Evolutionary conservation across 179 eudicot genomes (phyloP).

Genomic region (Beta lomatogona): DNA sequence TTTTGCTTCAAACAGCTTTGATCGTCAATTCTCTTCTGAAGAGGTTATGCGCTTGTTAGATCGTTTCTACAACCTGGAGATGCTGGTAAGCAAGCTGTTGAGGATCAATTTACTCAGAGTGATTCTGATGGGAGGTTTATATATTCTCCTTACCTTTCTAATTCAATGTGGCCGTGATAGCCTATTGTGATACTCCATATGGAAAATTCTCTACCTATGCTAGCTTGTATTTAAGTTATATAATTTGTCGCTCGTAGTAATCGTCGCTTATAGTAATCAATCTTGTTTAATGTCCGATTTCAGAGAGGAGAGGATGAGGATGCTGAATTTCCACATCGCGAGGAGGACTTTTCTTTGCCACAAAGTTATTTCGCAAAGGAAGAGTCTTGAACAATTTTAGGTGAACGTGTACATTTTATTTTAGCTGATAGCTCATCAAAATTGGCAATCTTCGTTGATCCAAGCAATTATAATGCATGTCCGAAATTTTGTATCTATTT

Average conservation of each 20-base stretch:
- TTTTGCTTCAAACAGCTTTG: conserved; percentile 57
- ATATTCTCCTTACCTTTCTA: background rate
- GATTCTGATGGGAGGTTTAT: background rate
- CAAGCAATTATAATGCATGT: background rate
- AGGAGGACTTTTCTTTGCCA: conserved; percentile 86
- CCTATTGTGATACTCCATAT: background rate
- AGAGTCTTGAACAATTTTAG: conserved; percentile 40
- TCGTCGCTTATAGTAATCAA: background rate
- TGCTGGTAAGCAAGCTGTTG: conserved; percentile 59
- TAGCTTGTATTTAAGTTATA: background rate
- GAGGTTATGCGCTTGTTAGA: conserved; percentile 84
- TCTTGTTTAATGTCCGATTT: conserved; percentile 1
- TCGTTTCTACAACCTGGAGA: conserved; percentile 87
- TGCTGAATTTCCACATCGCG: conserved; percentile 61
- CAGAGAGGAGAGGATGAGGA: conserved; percentile 95
- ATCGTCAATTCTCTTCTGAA: conserved; percentile 70
- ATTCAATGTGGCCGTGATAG: background rate
- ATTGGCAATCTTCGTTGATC: background rate
- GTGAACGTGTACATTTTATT: conserved; percentile 21
- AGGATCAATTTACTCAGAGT: background rate
- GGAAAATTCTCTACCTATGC: background rate
- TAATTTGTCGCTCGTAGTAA: background rate
- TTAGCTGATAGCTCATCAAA: background rate
- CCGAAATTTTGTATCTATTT: conserved; percentile 8
- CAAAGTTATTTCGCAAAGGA: conserved; percentile 73